Evolutionary conservation across 2,329 filamentous ascomycete species (phyloP).

Genomic region (Neofusicoccum laricinum): DNA sequence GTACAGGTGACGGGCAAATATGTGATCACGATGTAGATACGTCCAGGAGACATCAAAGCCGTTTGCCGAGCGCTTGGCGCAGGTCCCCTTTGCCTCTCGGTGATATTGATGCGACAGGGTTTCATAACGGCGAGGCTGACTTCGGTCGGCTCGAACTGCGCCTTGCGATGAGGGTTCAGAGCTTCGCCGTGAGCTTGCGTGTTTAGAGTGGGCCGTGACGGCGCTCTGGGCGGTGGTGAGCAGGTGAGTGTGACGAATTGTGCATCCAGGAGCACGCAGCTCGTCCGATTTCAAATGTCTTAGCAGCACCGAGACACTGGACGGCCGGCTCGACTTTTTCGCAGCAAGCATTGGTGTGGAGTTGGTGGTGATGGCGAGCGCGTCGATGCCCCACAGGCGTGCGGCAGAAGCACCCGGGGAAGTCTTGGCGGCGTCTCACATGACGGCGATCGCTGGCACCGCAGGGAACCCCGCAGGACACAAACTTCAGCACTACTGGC

Average conservation of each 20-base stretch:
- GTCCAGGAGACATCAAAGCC: background rate
- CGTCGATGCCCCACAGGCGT: background rate
- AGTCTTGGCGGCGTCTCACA: slow-evolving; percentile 6
- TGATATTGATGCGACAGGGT: background rate
- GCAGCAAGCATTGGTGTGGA: too few relatives aligned
- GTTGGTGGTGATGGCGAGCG: background rate
- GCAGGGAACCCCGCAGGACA: background rate
- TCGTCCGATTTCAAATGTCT: background rate
- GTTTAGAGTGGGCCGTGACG: background rate
- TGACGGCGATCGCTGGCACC: background rate
- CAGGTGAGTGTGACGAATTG: background rate
- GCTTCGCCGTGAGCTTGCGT: background rate
- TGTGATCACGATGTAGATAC: slow-evolving; percentile 6
- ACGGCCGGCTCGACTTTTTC: background rate
- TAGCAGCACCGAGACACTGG: background rate
- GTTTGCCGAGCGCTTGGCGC: background rate
- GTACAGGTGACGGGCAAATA: slow-evolving; percentile 4
- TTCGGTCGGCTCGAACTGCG: background rate
- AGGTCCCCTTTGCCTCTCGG: background rate
- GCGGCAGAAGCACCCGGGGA: background rate
- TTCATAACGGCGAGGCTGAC: background rate
- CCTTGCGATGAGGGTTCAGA: background rate
- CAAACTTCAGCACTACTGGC: too few relatives aligned
- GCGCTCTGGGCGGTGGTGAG: background rate
- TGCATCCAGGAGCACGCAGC: background rate